These are phyloP conservation scores for Apiospora malaysiana DNA, from an alignment of 2,329 filamentous ascomycete species.

Conservation along the genomic window DNA sequence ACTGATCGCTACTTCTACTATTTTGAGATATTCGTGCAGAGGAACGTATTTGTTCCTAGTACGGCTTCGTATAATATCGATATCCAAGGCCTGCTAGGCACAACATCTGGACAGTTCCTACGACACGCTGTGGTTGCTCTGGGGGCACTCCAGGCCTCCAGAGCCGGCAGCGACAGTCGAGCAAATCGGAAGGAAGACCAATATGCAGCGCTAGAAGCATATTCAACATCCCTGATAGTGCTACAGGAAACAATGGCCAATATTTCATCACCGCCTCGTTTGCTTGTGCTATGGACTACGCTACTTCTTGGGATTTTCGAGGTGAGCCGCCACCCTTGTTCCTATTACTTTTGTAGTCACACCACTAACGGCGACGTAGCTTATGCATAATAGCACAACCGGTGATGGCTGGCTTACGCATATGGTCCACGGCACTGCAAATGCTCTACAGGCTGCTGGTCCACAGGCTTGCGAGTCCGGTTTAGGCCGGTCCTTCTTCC, in stretches of 20 bases:
- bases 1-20: conserved; percentile 19
- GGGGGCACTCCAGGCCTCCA: conserved; percentile 6
- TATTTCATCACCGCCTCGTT: background rate
- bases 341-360: too few relatives aligned
- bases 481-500: conserved; percentile 18
- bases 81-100: conserved; percentile 9
- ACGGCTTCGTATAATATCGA: conserved; percentile 7
- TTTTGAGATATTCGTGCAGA: conserved; percentile 23
- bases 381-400: conserved; percentile 23
- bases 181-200: background rate
- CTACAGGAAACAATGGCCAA: conserved; percentile 9
- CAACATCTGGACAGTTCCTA: background rate
- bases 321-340: too few relatives aligned
- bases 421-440: conserved; percentile 26
- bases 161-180: background rate
- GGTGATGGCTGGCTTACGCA: conserved; percentile 24
- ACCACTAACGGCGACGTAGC: background rate
- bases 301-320: conserved; percentile 25
- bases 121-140: conserved; percentile 18
- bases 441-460: conserved; percentile 19
- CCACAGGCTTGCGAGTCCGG: conserved; percentile 17
- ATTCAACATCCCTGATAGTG: conserved; percentile 5
- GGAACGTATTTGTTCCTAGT: conserved; percentile 17
- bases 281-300: conserved; percentile 25
- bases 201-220: conserved; percentile 6